Evolutionary conservation across 2,329 filamentous ascomycete genomes (phyloP), one percentile per base, ranked within the genome.

Genomic region (Paradendryphiella salina): DNA sequence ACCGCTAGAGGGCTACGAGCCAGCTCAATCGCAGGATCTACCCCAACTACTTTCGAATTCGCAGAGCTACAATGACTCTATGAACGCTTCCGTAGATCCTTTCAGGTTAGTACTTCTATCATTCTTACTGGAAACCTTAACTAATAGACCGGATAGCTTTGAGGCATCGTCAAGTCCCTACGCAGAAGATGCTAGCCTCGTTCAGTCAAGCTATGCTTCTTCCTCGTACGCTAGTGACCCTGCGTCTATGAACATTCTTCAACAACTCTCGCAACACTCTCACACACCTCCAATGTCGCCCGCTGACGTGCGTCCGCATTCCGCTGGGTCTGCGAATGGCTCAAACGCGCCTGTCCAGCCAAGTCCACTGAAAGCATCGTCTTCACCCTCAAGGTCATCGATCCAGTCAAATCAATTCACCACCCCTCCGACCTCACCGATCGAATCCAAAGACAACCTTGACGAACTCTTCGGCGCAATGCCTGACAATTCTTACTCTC

Each of bases 251-350:
- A 66, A 67, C 52, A 60, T 72, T 13, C 56, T 73, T 14, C 70
- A 71, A 41, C 67, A 71, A n/a, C 61, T 74, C 15, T 70, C 69
- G 21, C 60, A 66, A 35, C 62, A 65, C 29, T 63, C 65, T 21
- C 67, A 73, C 35, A 74, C 71, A 15, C 71, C 71, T 43, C 72
- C 71, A 23, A 67, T 72, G 61, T 73, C 71, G 35, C 71, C 72
- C 18, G 67, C 57, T 26, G 63, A 73, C n/a, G 40, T 54, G 31
- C 60, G 63, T 26, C 64, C 67, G 7, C 48, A 57, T 15, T 69
- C 70, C 3, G 52, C 62, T 7, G 65, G 64, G n/a, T 67, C 66
- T 1, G 42, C 39, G 10, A 59, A 51, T 21, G 59, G 56, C 8
- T 46, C 50, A 10, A 64, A 59, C 40, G 44, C 38, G 8, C 49